Conservation (phyloP, 371 early-diverging fungal species). For the Dinochytrium kinnereticum region DNA sequence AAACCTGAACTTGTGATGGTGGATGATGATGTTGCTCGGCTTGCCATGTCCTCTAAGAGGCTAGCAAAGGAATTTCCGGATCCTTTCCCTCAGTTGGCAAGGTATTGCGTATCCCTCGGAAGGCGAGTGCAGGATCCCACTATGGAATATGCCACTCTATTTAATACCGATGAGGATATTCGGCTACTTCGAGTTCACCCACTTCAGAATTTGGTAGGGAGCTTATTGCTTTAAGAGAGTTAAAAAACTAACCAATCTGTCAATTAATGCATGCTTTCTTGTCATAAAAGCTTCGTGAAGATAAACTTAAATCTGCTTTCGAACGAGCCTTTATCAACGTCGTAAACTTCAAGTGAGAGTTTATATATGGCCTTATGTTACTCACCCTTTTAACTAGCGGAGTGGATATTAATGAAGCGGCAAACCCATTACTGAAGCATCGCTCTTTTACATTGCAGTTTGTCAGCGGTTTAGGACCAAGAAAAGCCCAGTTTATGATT, state of each 20-base stretch:
- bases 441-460: conserved; percentile 78
- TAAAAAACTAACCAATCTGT: not conserved
- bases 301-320: conserved; percentile 64
- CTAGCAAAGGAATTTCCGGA: conserved; percentile 77
- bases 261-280: not conserved
- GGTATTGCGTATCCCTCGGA: conserved; percentile 89
- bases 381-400: too few species aligned
- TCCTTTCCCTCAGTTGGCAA: conserved; percentile 69
- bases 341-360: conserved; percentile 60
- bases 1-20: conserved; percentile 61
- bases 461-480: conserved; percentile 93
- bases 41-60: conserved; percentile 78
- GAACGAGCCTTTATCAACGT: conserved; percentile 91
- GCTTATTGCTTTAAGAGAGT: too few species aligned
- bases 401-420: conserved; percentile 86
- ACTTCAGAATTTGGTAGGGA: conserved; percentile 67
- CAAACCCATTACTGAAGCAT: conserved; percentile 63
- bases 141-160: conserved; percentile 79
- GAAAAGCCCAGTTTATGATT: conserved; percentile 75
- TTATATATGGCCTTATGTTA: too few species aligned
- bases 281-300: conserved; percentile 61
- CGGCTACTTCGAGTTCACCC: conserved; percentile 73
- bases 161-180: conserved; percentile 68
- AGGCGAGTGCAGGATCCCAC: conserved; percentile 87
- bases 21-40: conserved; percentile 86